Base-by-base conservation (phyloP, 2,329 filamentous ascomycete species). In the Hypocrella siamensis region DNA sequence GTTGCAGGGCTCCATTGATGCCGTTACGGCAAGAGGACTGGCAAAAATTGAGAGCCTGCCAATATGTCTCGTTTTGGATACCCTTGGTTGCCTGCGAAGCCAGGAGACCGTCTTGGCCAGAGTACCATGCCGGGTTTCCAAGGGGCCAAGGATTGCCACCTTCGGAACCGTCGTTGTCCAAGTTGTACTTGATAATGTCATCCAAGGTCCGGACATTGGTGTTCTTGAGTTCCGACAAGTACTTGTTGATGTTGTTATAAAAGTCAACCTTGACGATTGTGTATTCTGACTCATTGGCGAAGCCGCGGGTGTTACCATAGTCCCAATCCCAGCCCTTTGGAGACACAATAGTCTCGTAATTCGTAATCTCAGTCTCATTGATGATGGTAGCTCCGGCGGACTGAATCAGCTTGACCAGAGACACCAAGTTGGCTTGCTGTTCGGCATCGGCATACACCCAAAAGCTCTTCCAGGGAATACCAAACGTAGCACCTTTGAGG, bases 281-380 rank as follows among this genome's bases (percentile, higher is more conserved):
- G 52, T 76, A 83, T 48, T 83, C 78, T 11, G 74, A 81, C 51
- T 82, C 70, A 37, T 83, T 81, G n/a, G 72, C 56, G 42, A 58
- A 72, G 3, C 75, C 74, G 4, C 75, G 66, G 1, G 58, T 63
- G 5, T 41, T 61, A 11, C 77, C 76, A 39, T 71, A 78, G 43
- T 79, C 75, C 67, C 79, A 85, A 49, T 84, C 61, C 78, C 78
- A 85, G n/a, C 75, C 75, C 30, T 67, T 49, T 0, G 71, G 75
- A 19, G 66, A 68, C 10, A 84, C 65, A 17, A 81, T 68, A 0
- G 56, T 67, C 44, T 74, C 51, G 42, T 71, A 67, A 46, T 71
- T 58, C 16, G 71, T 70, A 2, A 85, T 61, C 46, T 85, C 79
- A 1, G 76, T 81, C 17, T 65, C 64, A 44, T 83, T 80, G 44